A percentile compares a stretch with the other conserved stretches of the same genome.
Evolutionary conservation across 805 yeast species (phyloP).

Genomic region (Cyberlindnera xishuangbannaensis): DNA sequence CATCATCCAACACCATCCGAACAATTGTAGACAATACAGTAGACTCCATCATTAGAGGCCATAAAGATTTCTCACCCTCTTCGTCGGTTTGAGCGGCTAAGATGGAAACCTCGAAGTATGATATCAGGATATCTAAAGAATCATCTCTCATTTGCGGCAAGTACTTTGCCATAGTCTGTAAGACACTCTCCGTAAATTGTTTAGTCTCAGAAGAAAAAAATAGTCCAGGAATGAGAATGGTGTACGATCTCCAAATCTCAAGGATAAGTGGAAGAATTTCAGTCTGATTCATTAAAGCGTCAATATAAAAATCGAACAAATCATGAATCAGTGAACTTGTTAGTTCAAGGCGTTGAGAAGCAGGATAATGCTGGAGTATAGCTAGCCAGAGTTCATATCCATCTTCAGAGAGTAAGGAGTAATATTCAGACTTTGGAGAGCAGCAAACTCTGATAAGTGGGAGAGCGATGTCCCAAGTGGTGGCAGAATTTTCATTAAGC

Average conservation of each 20-base stretch:
- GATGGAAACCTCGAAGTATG: slow-evolving; percentile 47
- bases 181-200: slow-evolving; percentile 31
- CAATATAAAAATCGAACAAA: slow-evolving; percentile 34
- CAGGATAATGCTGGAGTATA: slow-evolving; percentile 56
- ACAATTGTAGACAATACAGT: slow-evolving; percentile 24
- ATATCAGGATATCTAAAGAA: slow-evolving; percentile 48
- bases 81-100: slow-evolving; percentile 12
- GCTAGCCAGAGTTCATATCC: slow-evolving; percentile 83
- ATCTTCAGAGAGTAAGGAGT: slow-evolving; percentile 68
- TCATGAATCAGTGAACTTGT: slow-evolving; percentile 17
- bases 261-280: slow-evolving; percentile 64
- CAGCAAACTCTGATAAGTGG: slow-evolving; percentile 63
- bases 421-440: slow-evolving; percentile 50
- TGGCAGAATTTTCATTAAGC: slow-evolving; percentile 46
- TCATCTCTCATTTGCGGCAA: slow-evolving; percentile 66
- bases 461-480: slow-evolving; percentile 48
- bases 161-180: slow-evolving; percentile 47
- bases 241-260: slow-evolving; percentile 57
- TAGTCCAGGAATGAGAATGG: slow-evolving; percentile 39
- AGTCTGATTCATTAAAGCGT: slow-evolving; percentile 63
- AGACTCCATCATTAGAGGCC: slow-evolving; percentile 23
- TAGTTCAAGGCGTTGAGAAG: slow-evolving; percentile 9
- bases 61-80: slow-evolving; percentile 14
- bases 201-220: slow-evolving; percentile 33
- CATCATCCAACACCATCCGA: slow-evolving; percentile 26